These are phyloP conservation scores for Dendrobium chrysotoxum DNA, from an alignment of 106 monocot species.

Conservation along the genomic window DNA sequence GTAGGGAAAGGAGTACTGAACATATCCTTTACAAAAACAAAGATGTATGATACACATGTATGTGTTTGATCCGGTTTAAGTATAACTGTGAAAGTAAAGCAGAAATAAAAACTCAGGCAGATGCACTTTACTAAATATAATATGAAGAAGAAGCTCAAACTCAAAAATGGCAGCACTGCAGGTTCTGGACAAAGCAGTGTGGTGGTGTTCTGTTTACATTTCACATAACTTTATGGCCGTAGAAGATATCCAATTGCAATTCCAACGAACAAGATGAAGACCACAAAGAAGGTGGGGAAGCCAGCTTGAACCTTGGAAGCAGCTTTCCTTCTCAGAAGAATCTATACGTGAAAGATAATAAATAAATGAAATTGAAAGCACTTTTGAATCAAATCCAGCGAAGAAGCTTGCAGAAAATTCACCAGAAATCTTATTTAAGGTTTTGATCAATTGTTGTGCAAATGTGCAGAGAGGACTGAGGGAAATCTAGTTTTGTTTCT, in stretches of 20 bases:
- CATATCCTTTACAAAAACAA: background rate
- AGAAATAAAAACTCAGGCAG: background rate
- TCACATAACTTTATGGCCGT: conserved; percentile 1
- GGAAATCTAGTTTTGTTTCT: background rate
- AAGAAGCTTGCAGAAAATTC: background rate
- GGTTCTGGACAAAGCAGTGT: background rate
- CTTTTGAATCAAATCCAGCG: background rate
- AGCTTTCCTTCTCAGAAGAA: conserved; percentile 36
- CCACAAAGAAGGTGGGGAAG: conserved; percentile 65
- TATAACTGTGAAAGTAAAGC: background rate
- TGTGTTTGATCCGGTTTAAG: background rate
- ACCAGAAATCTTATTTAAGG: background rate
- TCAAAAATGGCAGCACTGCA: background rate
- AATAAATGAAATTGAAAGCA: no score
- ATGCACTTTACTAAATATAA: no score
- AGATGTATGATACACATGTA: background rate
- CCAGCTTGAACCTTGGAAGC: conserved; percentile 39
- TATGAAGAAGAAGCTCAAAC: no score
- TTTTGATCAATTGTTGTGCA: background rate
- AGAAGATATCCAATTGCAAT: conserved; percentile 39
- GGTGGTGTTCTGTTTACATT: background rate
- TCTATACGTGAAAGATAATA: conserved; percentile 9
- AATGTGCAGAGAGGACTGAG: no score
- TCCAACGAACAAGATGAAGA: conserved; percentile 51
- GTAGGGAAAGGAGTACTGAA: background rate